Base-by-base conservation (phyloP, 106 monocot species). In the Dendrobium officinale region DNA sequence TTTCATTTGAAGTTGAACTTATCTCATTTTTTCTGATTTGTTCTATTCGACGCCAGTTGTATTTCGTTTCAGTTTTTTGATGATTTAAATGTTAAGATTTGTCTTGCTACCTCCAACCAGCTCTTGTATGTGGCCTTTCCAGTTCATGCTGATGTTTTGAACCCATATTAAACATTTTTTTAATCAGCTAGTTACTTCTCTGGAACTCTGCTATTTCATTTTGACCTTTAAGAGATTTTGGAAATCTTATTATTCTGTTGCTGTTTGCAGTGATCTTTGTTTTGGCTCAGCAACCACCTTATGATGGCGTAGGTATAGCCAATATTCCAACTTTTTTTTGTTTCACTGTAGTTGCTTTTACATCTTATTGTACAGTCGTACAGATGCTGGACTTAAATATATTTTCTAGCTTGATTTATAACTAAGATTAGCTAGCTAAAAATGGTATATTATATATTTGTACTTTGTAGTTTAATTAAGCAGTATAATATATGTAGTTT, bases 231-330 rank as follows among this genome's bases (percentile, higher is more conserved):
- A 49, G 76, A 24, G 51, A 26, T 48, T 76, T 2, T 51, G 24
- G 6, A 47, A 27, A 29, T 18, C 49, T 47, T 76, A 47, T 76
- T 76, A 76, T 49, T 75, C 27, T 58, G 9, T 81, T 45, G 27
- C 1, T 73, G 43, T 73, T 84, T 89, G 88, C 95, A 95, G 95
- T 88, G 80, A 91, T 91, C 45, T 93, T 70, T 85, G 79, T 85
- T 73, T 79, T 91, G n/a, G 59, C 83, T 83, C 95, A 88, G 68
- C 95, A 93, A 78, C 95, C 95, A 79, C 87, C 91, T 72, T 91
- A 86, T 86, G 91, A 92, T 82, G 93, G 91, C 72, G 58, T 88
- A 81, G 95, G 95, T 95, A 88, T 75, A 64, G 4, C 15, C 59
- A 29, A 74, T 10, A 19, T 82, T 56, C 68, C 11, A 20, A 42